Percentiles rank a stretch among this genome's conserved stretches.
phyloP scores from a whole-genome alignment of 805 yeast species.

The Teunomyces cretensis region DNA sequence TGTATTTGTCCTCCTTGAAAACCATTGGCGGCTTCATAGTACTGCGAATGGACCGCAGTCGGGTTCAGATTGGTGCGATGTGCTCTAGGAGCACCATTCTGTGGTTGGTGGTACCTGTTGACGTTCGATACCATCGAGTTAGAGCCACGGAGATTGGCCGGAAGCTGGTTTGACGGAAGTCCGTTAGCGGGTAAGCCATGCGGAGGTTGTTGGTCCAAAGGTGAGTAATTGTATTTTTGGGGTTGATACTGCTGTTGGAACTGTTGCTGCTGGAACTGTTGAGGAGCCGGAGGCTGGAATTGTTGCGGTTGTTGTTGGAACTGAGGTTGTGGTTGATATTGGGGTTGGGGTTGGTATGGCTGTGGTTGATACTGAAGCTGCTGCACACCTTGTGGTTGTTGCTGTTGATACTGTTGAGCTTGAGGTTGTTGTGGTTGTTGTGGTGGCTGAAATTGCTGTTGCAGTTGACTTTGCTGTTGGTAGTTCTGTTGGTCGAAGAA shows the following conservation, averaged over 20 bases:
- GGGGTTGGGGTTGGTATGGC: neutral
- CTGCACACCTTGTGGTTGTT: neutral
- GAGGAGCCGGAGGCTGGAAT: too few species aligned
- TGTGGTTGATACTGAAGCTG: neutral
- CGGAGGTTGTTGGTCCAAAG: slow-evolving; percentile 28
- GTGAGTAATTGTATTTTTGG: slow-evolving; percentile 4
- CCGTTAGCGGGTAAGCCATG: slow-evolving; percentile 34
- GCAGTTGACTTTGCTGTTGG: neutral
- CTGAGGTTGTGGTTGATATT: neutral
- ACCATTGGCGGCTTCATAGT: slow-evolving; percentile 8
- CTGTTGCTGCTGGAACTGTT: neutral
- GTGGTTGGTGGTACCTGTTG: slow-evolving; percentile 16
- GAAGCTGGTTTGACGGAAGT: slow-evolving; percentile 21
- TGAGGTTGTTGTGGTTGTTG: slow-evolving; percentile 7
- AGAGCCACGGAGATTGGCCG: slow-evolving; percentile 24
- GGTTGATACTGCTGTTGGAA: neutral
- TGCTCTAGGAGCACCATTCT: slow-evolving; percentile 15
- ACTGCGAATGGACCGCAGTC: slow-evolving; percentile 9
- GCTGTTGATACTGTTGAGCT: slow-evolving; percentile 7
- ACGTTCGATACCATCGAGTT: slow-evolving; percentile 15
- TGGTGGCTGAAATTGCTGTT: neutral
- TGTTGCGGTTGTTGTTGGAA: neutral
- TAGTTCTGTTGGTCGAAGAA: slow-evolving; percentile 6
- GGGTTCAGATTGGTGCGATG: slow-evolving; percentile 16
- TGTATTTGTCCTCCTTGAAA: slow-evolving; percentile 11